phyloP scores from a whole-genome alignment of 2,329 filamentous ascomycete species.

The Exophiala sp. region DNA sequence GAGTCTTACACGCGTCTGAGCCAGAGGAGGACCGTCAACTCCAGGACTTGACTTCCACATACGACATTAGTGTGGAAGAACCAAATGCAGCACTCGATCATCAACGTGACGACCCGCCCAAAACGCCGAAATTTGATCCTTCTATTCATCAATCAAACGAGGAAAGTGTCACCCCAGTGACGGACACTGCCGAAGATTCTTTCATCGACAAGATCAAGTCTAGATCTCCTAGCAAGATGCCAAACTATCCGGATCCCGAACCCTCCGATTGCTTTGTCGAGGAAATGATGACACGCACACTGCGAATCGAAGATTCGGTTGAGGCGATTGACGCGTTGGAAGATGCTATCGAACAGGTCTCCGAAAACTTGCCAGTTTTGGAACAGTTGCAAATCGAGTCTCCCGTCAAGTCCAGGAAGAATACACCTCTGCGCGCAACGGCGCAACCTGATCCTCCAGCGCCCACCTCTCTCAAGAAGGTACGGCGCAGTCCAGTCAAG shows the following conservation, averaged over 20 bases:
- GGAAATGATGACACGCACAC: constrained; percentile 22
- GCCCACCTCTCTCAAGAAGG: constrained; percentile 11
- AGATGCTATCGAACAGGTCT: constrained; percentile 47
- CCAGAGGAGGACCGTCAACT: not conserved
- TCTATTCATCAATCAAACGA: constrained; percentile 21
- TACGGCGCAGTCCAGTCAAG: constrained; percentile 10
- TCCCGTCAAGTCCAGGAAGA: constrained; percentile 20
- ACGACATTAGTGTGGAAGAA: not conserved
- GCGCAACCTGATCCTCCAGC: not conserved
- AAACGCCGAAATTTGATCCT: constrained; percentile 30
- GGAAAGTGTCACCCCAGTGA: constrained; percentile 3
- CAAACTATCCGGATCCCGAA: constrained; percentile 3
- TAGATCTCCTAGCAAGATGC: constrained; percentile 28
- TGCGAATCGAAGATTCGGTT: constrained; percentile 42
- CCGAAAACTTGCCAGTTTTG: constrained; percentile 35
- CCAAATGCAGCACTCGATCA: constrained; percentile 1
- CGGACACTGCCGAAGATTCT: constrained; percentile 27
- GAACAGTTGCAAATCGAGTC: constrained; percentile 23
- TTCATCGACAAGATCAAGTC: constrained; percentile 31
- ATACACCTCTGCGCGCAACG: constrained; percentile 5
- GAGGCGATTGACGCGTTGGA: constrained; percentile 48
- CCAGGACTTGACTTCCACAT: constrained; percentile 3
- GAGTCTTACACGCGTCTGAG: not conserved
- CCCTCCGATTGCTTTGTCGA: constrained; percentile 24
- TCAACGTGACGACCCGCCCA: constrained; percentile 8